Conservation (phyloP, 208 protist species). For the Leishmania turanica region DNA sequence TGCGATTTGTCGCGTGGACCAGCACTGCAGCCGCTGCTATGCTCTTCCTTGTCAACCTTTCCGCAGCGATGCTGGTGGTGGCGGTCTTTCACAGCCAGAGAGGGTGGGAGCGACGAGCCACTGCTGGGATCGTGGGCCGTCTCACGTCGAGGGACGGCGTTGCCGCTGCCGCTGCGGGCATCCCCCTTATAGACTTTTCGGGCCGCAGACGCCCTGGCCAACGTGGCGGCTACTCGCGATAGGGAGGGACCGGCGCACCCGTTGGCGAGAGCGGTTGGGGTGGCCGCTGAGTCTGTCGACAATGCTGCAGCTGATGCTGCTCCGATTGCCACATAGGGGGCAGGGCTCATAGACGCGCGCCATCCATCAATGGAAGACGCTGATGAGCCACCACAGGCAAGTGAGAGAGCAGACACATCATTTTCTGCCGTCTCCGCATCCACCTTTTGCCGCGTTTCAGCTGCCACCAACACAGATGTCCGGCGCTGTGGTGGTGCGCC, state of each 20-base stretch:
- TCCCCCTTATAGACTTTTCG: not conserved
- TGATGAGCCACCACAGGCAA: not conserved
- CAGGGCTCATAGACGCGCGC: not conserved
- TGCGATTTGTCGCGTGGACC: not conserved
- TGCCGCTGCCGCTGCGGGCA: not conserved
- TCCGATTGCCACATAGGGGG: not conserved
- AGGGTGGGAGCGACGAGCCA: not conserved
- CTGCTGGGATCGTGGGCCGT: not conserved
- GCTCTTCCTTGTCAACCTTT: not conserved
- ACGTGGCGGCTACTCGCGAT: not conserved
- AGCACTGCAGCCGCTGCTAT: not conserved
- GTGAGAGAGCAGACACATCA: not conserved
- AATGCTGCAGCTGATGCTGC: not conserved
- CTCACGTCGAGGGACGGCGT: not conserved
- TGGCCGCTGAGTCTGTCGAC: not conserved
- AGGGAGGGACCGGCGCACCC: not conserved
- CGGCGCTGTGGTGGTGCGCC: slow-evolving; percentile 1
- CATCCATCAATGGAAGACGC: not conserved
- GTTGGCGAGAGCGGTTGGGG: not conserved
- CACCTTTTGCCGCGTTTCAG: not conserved
- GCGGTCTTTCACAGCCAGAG: not conserved
- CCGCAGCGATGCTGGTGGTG: not conserved
- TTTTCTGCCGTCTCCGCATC: not conserved
- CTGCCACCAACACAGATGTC: not conserved
- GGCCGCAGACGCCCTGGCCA: not conserved